Percentiles rank a stretch among this genome's conserved stretches.
These are phyloP conservation scores for Arthrocladium fulminans DNA, from an alignment of 2,329 filamentous ascomycete genomes.

Conservation along the genomic window DNA sequence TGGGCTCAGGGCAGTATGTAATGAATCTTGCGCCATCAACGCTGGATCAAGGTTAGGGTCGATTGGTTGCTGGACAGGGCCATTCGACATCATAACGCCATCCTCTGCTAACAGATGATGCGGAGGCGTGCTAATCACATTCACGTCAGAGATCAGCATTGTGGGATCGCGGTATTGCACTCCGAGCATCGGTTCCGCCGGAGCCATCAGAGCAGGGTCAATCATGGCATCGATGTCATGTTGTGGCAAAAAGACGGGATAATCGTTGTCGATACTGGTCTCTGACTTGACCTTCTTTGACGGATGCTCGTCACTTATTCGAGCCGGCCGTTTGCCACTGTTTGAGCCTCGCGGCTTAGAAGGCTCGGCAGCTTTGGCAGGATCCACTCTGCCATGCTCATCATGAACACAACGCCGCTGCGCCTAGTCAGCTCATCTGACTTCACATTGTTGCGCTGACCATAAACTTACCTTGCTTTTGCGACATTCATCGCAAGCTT, in stretches of 20 bases:
- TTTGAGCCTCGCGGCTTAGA: conserved; percentile 50
- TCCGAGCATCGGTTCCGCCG: not conserved
- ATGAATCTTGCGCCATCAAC: not conserved
- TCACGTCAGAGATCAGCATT: not conserved
- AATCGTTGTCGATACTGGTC: conserved; percentile 6
- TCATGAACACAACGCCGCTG: conserved; percentile 60
- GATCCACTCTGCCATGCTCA: conserved; percentile 55
- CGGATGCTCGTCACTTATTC: conserved; percentile 35
- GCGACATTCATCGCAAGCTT: conserved; percentile 57
- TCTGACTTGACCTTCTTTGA: conserved; percentile 26
- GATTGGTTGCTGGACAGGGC: conserved; percentile 31
- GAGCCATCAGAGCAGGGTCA: conserved; percentile 16
- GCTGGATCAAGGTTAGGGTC: conserved; percentile 6
- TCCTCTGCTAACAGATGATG: not conserved
- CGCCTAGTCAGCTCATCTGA: conserved; percentile 19
- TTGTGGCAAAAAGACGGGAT: conserved; percentile 11
- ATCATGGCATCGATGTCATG: conserved; percentile 18
- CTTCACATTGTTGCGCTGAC: not conserved
- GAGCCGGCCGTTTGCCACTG: conserved; percentile 45
- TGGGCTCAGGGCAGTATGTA: conserved; percentile 5
- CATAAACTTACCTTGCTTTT: conserved; percentile 53
- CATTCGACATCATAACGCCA: conserved; percentile 31
- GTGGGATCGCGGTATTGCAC: not conserved
- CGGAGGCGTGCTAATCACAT: not conserved
- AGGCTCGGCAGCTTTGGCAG: conserved; percentile 53